Conservation (phyloP, 257 asterid species). For the Gentiana dahurica region DNA sequence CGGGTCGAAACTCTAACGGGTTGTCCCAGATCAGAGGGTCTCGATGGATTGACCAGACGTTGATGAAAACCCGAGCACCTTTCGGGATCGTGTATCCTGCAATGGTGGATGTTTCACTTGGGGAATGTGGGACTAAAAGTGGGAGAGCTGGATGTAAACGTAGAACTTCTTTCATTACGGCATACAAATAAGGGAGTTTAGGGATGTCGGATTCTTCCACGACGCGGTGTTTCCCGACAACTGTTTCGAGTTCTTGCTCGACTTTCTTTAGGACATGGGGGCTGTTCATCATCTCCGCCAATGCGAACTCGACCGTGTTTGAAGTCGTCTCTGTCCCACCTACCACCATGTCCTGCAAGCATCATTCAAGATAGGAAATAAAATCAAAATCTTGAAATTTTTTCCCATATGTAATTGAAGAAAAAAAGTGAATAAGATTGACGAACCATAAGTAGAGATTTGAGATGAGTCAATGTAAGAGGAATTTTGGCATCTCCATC, state of each 20-base stretch:
- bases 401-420: neutral
- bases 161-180: conserved; percentile 44
- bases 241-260: conserved; percentile 41
- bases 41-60: conserved; percentile 63
- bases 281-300: conserved; percentile 59
- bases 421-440: neutral
- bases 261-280: conserved; percentile 31
- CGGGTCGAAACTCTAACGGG: conserved; percentile 38
- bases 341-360: conserved; percentile 53
- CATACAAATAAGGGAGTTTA: conserved; percentile 40
- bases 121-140: conserved; percentile 59
- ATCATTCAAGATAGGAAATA: neutral
- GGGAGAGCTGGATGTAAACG: conserved; percentile 61
- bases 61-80: conserved; percentile 50
- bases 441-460: conserved; percentile 76
- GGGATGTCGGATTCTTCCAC: conserved; percentile 49
- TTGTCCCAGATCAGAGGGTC: conserved; percentile 43
- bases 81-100: conserved; percentile 42
- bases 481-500: conserved; percentile 39
- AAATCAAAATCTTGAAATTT: too few species aligned
- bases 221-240: conserved; percentile 26
- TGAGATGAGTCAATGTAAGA: conserved; percentile 49
- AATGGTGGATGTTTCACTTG: conserved; percentile 34
- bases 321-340: conserved; percentile 81
- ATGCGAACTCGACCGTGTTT: conserved; percentile 47